Evolutionary conservation across 257 asterid species (phyloP), one percentile per base, ranked within the genome.

Genomic region (Echium plantagineum): DNA sequence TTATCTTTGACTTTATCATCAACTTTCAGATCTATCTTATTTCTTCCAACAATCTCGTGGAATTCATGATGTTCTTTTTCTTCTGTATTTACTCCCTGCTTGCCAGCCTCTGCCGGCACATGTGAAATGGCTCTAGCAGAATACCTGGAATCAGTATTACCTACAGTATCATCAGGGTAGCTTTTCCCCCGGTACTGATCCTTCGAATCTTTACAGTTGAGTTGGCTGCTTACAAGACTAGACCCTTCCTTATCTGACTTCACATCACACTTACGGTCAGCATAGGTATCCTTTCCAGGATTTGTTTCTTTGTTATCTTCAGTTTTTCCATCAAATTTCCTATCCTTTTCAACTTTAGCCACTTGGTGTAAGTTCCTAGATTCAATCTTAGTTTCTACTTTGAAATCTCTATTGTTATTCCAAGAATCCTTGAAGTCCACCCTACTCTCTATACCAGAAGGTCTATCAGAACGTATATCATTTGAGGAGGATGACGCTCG

Each of bases 1-100:
- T 77, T 91, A 26, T 88, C 95, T 72, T 82, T 87, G 69, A 76
- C 76, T 63, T 83, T 90, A 59, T 90, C 95, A 30, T 87, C 97
- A 60, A 78, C 96, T 78, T 78, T 87, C 66, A 72, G 35, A 65
- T 88, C 96, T 65, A 82, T 80, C 75, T 78, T 87, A 75, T 82
- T 91, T 74, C 86, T 95, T 57, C 94, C 89, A 66, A 83, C 84
- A 51, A 91, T 76, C 68, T 87, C 96, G 74, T 82, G 81, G 57
- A 77, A 83, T 74, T 90, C 90, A 74, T 73, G 19, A 70, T 62
- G 69, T 59, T 85, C 94, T 78, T 80, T 76, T 18, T 73, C 69
- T 54, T 80, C 90, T 62, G 66, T 53, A 68, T 70, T 77, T 52
- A 68, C 55, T 61, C 80, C 74, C 75, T 87, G 96, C 80, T 83